Base-by-base conservation (phyloP, 192 early-diverging fungal species). In the Coemansia sp. region DNA sequence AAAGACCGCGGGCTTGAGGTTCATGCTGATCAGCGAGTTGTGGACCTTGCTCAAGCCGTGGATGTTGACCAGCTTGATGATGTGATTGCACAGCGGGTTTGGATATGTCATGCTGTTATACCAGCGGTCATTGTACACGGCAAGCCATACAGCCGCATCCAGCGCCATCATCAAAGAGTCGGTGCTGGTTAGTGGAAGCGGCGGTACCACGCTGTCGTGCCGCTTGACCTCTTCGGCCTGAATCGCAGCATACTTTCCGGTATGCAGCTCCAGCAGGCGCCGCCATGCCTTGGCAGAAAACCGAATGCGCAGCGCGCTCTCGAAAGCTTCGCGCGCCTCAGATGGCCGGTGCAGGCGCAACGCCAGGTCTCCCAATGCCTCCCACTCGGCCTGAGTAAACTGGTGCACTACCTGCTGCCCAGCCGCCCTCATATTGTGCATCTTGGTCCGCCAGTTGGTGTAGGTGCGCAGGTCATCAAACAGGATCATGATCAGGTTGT, bases 401-500 rank as follows among this genome's bases (percentile, higher is more conserved):
- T 91, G 90, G 62, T 93, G 92, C 21, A 89, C 71, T 31, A 91
- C 69, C 40, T 91, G 82, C 50, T 86, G 82, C 2, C 72, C 72
- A 1, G 72, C 69, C 16, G 58, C 54, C 10, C 72, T 57, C 40
- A 76, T 43, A 15, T 70, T 64, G 81, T 82, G 54, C 58, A 92
- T 85, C 62, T 95, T 92, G 34, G 93, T 88, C 43, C 93, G 85
- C 82, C 93, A 89, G 30, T 89, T 85, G 9, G 94, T 94, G 80
- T 97, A 99, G 12, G 93, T 83, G 18, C 97, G 88, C 37, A 99
- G 80, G 60, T 97, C 93, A 51, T 97, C 95, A 63, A 95, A 99
- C 40, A 99, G 75, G 3, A 99, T 92, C 97, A 99, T 97, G 52
- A 98, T 98, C 42, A 96, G 79, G 73, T 99, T 98, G 66, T 99